Conservation (phyloP, 2,329 filamentous ascomycete genomes). For the Colletotrichum sidae region DNA sequence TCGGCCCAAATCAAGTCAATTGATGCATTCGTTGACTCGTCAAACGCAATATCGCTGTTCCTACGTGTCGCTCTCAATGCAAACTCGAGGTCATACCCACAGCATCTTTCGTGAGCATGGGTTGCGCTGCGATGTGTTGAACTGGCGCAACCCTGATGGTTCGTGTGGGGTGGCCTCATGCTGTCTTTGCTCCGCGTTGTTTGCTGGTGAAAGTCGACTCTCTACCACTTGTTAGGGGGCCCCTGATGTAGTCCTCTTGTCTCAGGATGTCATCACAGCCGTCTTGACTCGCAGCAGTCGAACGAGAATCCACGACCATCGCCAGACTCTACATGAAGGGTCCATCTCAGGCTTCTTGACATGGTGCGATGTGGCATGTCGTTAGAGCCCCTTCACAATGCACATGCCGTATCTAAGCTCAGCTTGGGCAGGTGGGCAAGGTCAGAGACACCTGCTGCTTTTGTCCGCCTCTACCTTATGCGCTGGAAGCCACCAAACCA, state of each 20-base stretch:
- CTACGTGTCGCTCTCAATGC: too few relatives aligned
- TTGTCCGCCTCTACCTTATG: neutral
- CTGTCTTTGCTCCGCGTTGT: constrained; percentile 1
- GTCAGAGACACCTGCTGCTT: too few relatives aligned
- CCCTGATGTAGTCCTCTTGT: neutral
- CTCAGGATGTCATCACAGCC: neutral
- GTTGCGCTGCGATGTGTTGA: neutral
- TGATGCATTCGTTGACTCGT: too few relatives aligned
- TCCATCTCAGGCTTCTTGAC: neutral
- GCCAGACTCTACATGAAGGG: neutral
- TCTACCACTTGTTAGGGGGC: neutral
- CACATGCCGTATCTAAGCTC: too few relatives aligned
- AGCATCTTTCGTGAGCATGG: too few relatives aligned
- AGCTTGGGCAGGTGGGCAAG: too few relatives aligned
- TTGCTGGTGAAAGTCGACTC: neutral
- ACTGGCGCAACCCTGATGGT: constrained; percentile 17
- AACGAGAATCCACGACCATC: neutral
- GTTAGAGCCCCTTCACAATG: neutral
- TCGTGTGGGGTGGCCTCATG: constrained; percentile 25
- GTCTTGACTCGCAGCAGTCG: neutral
- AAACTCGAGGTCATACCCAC: too few relatives aligned
- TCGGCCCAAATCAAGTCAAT: constrained; percentile 5
- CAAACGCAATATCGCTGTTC: too few relatives aligned
- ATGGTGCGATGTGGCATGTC: constrained; percentile 4
- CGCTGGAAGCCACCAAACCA: neutral